Evolutionary conservation across 140 eudicot species (phyloP), one percentile per base, ranked within the genome.

Genomic region (Flaveria floridana): DNA sequence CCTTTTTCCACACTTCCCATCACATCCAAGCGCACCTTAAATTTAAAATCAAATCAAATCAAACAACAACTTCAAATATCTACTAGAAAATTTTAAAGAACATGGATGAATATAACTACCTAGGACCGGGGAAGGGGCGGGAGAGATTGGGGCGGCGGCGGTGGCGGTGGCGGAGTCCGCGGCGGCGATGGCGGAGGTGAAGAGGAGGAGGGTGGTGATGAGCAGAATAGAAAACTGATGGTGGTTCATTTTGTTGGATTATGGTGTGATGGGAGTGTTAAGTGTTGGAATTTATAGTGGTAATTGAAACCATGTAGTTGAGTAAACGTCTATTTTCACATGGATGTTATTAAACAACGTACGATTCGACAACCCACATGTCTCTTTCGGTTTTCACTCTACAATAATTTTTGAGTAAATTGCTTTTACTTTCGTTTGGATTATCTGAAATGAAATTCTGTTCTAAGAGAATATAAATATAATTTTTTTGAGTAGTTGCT

Each of bases 21-120:
- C 82, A 11, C 82, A 79, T 65, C 80, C 74, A 15, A 65, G 59
- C 46, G 58, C 2, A 52, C 65, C 80, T 76, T 2, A 18, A 65
- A 8, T 11, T n/a, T 44, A 3, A n/a, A 2, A 56, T 20, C 61
- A 25, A 25, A n/a, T 28, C 34, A 28, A 3, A 28, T 28, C 34
- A 34, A 55, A 55, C 25, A 26, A 13, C 42, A 26, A 30, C 7
- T 52, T 37, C 4, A 18, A 64, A 25, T 53, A 14, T 46, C 50
- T 44, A 44, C 13, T 44, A n/a, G 20, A 41, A 28, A 10, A 11
- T 2, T 34, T 6, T 20, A 13, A 26, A 23, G 41, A 28, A 6
- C 6, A 34, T 19, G 39, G 41, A 20, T 44, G 23, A 19, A 15
- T 9, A 26, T 4, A 26, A 51, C 20, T 76, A 76, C 80, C 52